Percentiles rank a stretch among this genome's conserved stretches.
Evolutionary conservation across 2,329 filamentous ascomycete genomes (phyloP).

Genomic region (Metarhizium sp.): DNA sequence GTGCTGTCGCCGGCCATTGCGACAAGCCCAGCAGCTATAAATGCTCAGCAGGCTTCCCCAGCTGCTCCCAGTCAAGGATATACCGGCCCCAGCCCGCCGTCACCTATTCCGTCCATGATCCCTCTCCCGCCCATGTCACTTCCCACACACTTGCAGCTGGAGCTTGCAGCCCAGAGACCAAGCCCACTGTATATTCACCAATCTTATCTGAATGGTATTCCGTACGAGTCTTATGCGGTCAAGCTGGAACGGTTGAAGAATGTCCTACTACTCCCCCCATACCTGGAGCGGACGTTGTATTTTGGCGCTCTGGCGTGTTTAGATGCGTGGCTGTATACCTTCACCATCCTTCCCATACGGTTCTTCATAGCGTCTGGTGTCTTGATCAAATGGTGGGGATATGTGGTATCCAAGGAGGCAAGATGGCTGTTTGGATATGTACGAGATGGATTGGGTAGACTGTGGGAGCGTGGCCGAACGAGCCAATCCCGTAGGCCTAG

Average conservation of each 20-base stretch:
- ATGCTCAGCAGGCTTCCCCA: slow-evolving; percentile 9
- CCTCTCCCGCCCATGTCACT: slow-evolving; percentile 59
- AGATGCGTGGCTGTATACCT: slow-evolving; percentile 93
- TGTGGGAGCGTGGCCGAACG: slow-evolving; percentile 57
- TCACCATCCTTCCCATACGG: slow-evolving; percentile 86
- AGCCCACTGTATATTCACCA: slow-evolving; percentile 59
- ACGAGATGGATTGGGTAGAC: slow-evolving; percentile 66
- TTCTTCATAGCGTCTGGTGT: slow-evolving; percentile 76
- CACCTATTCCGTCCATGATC: slow-evolving; percentile 44
- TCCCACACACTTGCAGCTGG: slow-evolving; percentile 55
- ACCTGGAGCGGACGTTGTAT: slow-evolving; percentile 73
- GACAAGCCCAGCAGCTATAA: slow-evolving; percentile 14
- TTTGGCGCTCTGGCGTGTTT: slow-evolving; percentile 89
- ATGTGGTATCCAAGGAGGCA: slow-evolving; percentile 61
- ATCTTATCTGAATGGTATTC: slow-evolving; percentile 46
- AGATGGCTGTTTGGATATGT: slow-evolving; percentile 67
- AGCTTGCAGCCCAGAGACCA: slow-evolving; percentile 51
- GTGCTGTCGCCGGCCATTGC: slow-evolving; percentile 14
- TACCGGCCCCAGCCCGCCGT: slow-evolving; percentile 26
- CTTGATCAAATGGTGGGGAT: slow-evolving; percentile 67
- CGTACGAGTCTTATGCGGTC: slow-evolving; percentile 85
- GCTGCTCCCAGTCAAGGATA: slow-evolving; percentile 8
- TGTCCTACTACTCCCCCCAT: slow-evolving; percentile 71
- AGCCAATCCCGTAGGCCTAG: slow-evolving; percentile 25
- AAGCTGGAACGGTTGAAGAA: slow-evolving; percentile 90